Base-by-base conservation (phyloP, 306 rosid genomes). In the Comarum palustre region DNA sequence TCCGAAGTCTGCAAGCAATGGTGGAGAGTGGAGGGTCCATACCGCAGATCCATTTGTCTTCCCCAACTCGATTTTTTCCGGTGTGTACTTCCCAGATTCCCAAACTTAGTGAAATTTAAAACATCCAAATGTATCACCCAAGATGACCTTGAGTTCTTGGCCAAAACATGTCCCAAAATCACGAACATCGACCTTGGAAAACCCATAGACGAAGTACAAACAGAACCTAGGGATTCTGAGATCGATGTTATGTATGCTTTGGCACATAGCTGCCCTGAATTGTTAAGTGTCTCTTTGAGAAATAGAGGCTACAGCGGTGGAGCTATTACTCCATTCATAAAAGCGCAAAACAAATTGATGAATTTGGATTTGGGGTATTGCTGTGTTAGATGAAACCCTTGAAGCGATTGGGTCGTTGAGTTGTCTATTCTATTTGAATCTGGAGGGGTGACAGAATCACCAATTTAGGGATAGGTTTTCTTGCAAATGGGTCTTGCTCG, bases 401-500 rank as follows among this genome's bases (percentile, higher is more conserved):
- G 82, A 65, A 60, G 82, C 72, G 11, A 71, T 75, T 34, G 79
- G 75, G 62, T 46, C 52, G 4, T 41, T 60, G 16, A 71, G 19
- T 39, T 75, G 38, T 14, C 52, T 82, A 2, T 11, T 52, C 2
- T 14, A 22, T 48, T 70, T 82, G 77, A 74, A 66, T 75, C 25
- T 82, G 63, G 47, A 67, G 85, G 16, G 77, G 85, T 57, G 70
- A 73, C 9, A 57, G 42, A 46, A 74, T 78, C 63, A 82, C 82
- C 4, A 79, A 82, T 74, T 29, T 14, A 3, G 85, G 82, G 19
- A 48, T 78, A 39, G 41, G 34, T 25, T 78, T 20, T 58, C 31
- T 78, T 29, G 77, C 80, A 16, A 70, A 19, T 8, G 80, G 82
- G 41, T 54, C 80, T 36, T 64, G 69, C 19, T 78, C 82, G 1